Evolutionary conservation across 345 rosid genomes (phyloP).

Genomic region (Cochlearia excelsa): DNA sequence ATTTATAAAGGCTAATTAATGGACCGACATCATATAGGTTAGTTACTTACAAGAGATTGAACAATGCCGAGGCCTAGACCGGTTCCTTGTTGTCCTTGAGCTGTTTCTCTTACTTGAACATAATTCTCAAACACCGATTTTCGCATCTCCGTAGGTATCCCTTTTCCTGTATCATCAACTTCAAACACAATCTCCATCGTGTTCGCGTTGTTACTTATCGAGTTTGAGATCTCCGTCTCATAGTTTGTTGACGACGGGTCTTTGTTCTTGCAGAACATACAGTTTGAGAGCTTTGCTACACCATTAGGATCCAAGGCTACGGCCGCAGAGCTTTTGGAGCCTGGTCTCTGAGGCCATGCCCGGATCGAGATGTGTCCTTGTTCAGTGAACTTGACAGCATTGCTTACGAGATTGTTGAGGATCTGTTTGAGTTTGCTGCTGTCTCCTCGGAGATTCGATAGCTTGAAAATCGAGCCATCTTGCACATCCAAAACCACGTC

Average conservation of each 20-base stretch:
- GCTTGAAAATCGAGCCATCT: constrained; percentile 53
- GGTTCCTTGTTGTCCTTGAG: constrained; percentile 59
- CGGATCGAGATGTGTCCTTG: constrained; percentile 60
- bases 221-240: constrained; percentile 24
- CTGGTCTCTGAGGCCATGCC: constrained; percentile 55
- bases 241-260: constrained; percentile 21
- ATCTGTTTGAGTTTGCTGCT: constrained; percentile 58
- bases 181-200: constrained; percentile 59
- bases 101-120: constrained; percentile 74
- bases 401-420: constrained; percentile 59
- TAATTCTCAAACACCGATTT: constrained; percentile 70
- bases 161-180: constrained; percentile 82
- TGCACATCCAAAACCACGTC: constrained; percentile 61
- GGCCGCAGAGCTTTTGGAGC: constrained; percentile 31
- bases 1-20: too few relatives aligned
- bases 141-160: constrained; percentile 65
- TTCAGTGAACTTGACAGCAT: constrained; percentile 75
- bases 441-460: constrained; percentile 56
- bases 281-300: constrained; percentile 25
- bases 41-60: constrained; percentile 63
- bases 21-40: not conserved
- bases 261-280: constrained; percentile 30
- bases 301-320: constrained; percentile 21
- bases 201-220: constrained; percentile 28
- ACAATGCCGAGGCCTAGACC: constrained; percentile 91